A percentile compares a stretch with the other conserved stretches of the same genome.
Conservation (phyloP, 2,329 filamentous ascomycete species). For the Aulographum hederae region DNA sequence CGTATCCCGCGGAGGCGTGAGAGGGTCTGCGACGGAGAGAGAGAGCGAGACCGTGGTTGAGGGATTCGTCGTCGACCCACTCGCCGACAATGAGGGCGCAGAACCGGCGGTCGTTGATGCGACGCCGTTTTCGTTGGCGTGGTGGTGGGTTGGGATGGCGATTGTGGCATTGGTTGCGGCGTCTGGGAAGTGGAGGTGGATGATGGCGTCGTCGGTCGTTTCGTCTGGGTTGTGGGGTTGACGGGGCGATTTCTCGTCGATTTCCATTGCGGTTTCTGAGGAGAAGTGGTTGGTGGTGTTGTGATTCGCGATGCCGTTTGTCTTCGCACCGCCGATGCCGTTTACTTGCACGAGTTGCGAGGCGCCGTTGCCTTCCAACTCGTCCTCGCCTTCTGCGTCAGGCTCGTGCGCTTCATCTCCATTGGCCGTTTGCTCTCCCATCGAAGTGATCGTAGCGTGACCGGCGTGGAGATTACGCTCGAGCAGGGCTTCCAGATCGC, state of each 20-base stretch:
- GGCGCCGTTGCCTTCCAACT: not conserved
- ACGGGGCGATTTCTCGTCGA: conserved; percentile 5
- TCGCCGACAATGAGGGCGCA: conserved; percentile 8
- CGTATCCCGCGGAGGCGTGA: conserved; percentile 38
- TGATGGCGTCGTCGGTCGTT: conserved; percentile 3
- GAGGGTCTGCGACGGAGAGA: conserved; percentile 32
- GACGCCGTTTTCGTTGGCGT: conserved; percentile 4
- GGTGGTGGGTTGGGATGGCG: conserved; percentile 1
- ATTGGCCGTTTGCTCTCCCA: not conserved
- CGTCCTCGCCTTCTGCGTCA: not conserved
- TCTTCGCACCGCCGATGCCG: conserved; percentile 1
- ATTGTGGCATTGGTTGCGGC: not conserved
- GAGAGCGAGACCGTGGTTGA: no score
- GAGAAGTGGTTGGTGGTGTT: not conserved
- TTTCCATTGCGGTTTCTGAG: conserved; percentile 3
- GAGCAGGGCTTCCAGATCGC: conserved; percentile 56
- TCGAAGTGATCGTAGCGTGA: not conserved
- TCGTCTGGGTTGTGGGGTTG: conserved; percentile 2
- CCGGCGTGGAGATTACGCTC: conserved; percentile 42
- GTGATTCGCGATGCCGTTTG: conserved; percentile 2
- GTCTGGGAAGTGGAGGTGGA: conserved; percentile 1
- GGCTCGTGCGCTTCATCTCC: not conserved
- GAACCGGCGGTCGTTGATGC: conserved; percentile 7
- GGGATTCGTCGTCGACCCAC: conserved; percentile 19
- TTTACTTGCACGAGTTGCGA: not conserved